Conservation (phyloP, 2,329 filamentous ascomycete species). For the Cladosporium sphaerospermum region DNA sequence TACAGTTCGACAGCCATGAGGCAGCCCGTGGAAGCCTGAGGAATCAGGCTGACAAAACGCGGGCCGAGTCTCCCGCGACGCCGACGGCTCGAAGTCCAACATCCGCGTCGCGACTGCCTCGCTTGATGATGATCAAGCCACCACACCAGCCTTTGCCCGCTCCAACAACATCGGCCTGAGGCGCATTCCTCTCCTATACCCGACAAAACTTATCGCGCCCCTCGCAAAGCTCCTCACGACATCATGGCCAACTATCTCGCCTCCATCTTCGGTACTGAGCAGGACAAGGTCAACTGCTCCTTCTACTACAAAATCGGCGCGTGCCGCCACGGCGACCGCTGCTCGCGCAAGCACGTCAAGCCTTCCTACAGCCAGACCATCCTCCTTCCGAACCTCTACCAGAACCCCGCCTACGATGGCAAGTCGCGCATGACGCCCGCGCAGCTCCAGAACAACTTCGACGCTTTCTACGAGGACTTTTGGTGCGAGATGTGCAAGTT, state of each 20-base stretch:
- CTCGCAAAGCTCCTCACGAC: not conserved
- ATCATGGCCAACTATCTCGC: conserved; percentile 96
- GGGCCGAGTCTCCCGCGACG: not conserved
- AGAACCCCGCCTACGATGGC: conserved; percentile 89
- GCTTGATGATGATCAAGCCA: too few species aligned
- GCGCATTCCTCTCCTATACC: not conserved
- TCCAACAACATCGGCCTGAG: not conserved
- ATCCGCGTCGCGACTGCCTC: too few species aligned
- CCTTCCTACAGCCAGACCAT: conserved; percentile 97
- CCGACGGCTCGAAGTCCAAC: too few species aligned
- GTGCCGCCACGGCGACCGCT: conserved; percentile 96
- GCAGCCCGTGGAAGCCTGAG: not conserved
- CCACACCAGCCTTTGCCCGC: too few species aligned
- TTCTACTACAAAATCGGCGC: conserved; percentile 99
- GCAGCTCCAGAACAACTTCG: conserved; percentile 98
- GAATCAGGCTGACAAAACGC: not conserved
- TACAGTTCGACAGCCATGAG: too few species aligned
- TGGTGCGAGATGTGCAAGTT: conserved; percentile 99
- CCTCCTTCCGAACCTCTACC: conserved; percentile 96
- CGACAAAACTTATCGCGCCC: not conserved
- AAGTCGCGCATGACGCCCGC: conserved; percentile 84
- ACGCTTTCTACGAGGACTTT: conserved; percentile 99
- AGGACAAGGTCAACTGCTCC: conserved; percentile 97
- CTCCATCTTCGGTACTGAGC: conserved; percentile 98
- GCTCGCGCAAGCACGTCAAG: conserved; percentile 98